These are phyloP conservation scores for Mycena capillaripes DNA, from an alignment of 768 basidiomycete species.

Conservation along the genomic window DNA sequence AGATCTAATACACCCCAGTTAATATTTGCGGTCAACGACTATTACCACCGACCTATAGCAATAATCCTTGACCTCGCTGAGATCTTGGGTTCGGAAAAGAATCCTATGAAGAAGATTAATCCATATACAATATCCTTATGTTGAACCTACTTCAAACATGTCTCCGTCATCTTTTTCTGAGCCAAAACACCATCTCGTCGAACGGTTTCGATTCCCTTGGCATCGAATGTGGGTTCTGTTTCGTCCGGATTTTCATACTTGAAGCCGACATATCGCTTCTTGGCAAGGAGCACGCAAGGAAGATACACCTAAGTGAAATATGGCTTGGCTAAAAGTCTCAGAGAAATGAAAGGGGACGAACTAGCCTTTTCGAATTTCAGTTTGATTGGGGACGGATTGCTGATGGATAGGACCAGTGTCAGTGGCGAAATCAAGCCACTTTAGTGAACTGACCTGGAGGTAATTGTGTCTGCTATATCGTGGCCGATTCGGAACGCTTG, in stretches of 20 bases:
- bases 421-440: no score
- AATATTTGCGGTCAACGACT: background rate
- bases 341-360: constrained; percentile 4
- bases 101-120: constrained; percentile 65
- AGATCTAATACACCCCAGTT: constrained; percentile 49
- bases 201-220: constrained; percentile 98
- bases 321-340: background rate
- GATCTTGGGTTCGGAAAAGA: constrained; percentile 90
- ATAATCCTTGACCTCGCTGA: constrained; percentile 91
- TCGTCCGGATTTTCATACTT: constrained; percentile 93
- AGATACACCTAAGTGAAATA: constrained; percentile 85
- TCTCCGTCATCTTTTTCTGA: constrained; percentile 94
- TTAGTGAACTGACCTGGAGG: constrained; percentile 45
- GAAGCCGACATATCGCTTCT: constrained; percentile 98
- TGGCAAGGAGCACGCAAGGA: constrained; percentile 95
- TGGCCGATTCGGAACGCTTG: constrained; percentile 94
- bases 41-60: constrained; percentile 59
- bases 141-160: constrained; percentile 80
- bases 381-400: constrained; percentile 91
- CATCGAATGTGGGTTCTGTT: constrained; percentile 85
- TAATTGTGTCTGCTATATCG: constrained; percentile 92
- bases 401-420: background rate
- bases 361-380: constrained; percentile 97
- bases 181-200: constrained; percentile 93
- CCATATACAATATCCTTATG: background rate